Evolutionary conservation across 2,329 filamentous ascomycete species (phyloP), one percentile per base, ranked within the genome.

Genomic region (Pseudocercospora macadamiae): DNA sequence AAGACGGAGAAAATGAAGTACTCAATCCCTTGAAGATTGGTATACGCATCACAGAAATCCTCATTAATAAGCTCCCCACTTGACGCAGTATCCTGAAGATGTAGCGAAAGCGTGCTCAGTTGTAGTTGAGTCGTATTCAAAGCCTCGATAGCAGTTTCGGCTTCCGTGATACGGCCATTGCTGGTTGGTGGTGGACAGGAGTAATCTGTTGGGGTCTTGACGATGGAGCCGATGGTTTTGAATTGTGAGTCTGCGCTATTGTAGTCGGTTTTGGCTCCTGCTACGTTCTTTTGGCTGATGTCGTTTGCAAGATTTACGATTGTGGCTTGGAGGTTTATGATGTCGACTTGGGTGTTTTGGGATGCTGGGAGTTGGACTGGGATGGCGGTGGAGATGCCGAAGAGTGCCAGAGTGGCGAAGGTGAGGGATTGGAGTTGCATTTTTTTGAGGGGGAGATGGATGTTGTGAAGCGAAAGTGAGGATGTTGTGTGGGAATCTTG

Each of bases 291-390:
- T 28, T 54, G 36, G 3, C 44, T 37, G 36, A 54, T 54, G 25
- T 54, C 51, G 14, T 54, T 42, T 19, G 51, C 26, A 3, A 54
- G 37, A 9, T 54, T 26, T 21, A 44, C 36, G n/a, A 54, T 54
- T 42, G 51, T 54, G 23, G 37, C 26, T 37, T 54, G 34, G 3
- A 54, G 37, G 23, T 54, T 54, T 19, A 54, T 42, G 36, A 54
- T 54, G 4, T 39, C 18, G 19, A 42, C 21, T 42, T 54, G 51
- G 7, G 36, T 45, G 25, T 23, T 28, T 19, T 25, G 37, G 8
- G 51, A 28, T 10, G 51, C 51, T 28, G 51, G 51, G 3, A 54
- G 51, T 16, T 49, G 23, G 45, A 49, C 45, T 16, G 45, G 45
- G 28, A 49, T n/a, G 12, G 45, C 45, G 14, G 16, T 26, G 12